A percentile compares a stretch with the other conserved stretches of the same genome.
phyloP scores from a whole-genome alignment of 371 early-diverging fungal genomes.

The Mortierella sp. region DNA sequence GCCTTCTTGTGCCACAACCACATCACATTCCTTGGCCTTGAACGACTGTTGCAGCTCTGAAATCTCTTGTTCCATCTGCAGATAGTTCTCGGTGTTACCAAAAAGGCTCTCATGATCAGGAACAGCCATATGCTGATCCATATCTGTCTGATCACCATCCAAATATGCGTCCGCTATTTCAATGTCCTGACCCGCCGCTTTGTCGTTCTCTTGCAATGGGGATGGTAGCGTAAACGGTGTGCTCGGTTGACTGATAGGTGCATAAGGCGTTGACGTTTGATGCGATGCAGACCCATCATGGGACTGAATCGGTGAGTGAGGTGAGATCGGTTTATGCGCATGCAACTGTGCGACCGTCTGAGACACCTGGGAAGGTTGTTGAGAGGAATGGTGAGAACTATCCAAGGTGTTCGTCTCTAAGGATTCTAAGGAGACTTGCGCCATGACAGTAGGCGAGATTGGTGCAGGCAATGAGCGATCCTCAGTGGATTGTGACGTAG shows the following conservation, averaged over 20 bases:
- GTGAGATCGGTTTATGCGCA: too few species aligned
- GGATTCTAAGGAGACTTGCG: conserved; percentile 28
- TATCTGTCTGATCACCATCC: conserved; percentile 9
- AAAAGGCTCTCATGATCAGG: conserved; percentile 44
- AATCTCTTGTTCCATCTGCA: conserved; percentile 40
- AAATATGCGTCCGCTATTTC: conserved; percentile 8
- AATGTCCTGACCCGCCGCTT: background rate
- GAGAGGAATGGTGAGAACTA: background rate
- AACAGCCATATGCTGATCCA: conserved; percentile 28
- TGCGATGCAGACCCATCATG: background rate
- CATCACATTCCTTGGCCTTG: background rate
- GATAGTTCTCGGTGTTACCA: conserved; percentile 37
- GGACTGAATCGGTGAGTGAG: conserved; percentile 2
- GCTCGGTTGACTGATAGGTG: background rate
- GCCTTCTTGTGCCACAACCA: conserved; percentile 5
- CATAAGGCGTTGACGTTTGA: background rate
- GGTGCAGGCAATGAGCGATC: conserved; percentile 9
- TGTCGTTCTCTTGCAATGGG: conserved; percentile 1
- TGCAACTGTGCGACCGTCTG: too few species aligned
- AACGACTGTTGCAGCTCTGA: conserved; percentile 22
- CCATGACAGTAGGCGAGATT: conserved; percentile 34
- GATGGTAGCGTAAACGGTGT: background rate
- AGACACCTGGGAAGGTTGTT: too few species aligned
- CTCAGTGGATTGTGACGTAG: conserved; percentile 20
- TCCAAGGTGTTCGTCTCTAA: background rate